Conservation (phyloP, 495 filamentous ascomycete genomes). For the Penicillium soppii region DNA sequence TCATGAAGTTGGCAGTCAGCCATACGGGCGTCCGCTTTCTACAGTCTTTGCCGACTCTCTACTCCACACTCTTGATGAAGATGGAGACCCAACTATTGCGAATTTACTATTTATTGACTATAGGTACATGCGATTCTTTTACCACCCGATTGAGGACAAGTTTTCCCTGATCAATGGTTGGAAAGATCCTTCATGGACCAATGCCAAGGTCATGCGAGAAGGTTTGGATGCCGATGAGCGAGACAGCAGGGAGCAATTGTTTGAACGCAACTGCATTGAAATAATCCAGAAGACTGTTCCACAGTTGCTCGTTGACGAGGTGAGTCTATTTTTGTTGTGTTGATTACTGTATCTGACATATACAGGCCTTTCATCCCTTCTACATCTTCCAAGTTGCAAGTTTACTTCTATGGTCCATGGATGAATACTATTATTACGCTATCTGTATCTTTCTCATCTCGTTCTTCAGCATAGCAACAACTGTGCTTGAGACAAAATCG, state of each 20-base stretch:
- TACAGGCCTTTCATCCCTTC: constrained; percentile 89
- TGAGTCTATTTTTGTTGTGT: constrained; percentile 36
- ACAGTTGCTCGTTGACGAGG: constrained; percentile 88
- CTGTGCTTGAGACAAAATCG: constrained; percentile 84
- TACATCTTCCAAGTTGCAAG: constrained; percentile 98
- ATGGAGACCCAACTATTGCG: constrained; percentile 75
- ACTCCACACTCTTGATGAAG: constrained; percentile 66
- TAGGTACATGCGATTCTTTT: constrained; percentile 90
- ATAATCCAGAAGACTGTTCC: constrained; percentile 82
- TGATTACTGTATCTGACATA: constrained; percentile 15
- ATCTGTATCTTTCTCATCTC: constrained; percentile 95
- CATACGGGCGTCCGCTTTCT: constrained; percentile 79
- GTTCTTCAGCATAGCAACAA: constrained; percentile 83
- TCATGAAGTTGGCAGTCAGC: constrained; percentile 60
- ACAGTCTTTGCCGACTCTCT: constrained; percentile 75
- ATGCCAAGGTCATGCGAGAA: constrained; percentile 68
- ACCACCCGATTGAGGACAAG: constrained; percentile 82
- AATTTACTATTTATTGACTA: constrained; percentile 79
- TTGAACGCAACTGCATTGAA: constrained; percentile 85
- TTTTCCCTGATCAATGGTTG: constrained; percentile 83
- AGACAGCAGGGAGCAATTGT: constrained; percentile 77
- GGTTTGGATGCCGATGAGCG: constrained; percentile 93
- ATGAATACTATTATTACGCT: constrained; percentile 97
- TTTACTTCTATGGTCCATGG: constrained; percentile 89
- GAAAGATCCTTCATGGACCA: constrained; percentile 89